Evolutionary conservation across 2,329 filamentous ascomycete species (phyloP).

Genomic region (Fusarium sp.): DNA sequence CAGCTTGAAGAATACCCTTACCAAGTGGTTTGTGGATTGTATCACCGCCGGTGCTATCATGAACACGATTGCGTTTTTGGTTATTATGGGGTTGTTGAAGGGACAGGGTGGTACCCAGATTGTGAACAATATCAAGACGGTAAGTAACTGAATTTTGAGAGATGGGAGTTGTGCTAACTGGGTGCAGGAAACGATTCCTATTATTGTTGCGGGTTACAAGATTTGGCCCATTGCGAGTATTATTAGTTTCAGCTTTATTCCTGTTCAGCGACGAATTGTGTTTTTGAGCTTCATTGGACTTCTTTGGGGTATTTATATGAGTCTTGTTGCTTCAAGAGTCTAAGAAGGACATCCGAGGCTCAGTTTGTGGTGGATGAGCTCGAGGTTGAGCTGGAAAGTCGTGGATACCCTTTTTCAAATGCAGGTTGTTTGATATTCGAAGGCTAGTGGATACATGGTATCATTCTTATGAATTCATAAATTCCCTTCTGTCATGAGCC

Average conservation of each 20-base stretch:
- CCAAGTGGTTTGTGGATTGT: constrained; percentile 65
- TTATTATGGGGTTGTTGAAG: constrained; percentile 62
- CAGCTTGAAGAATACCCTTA: constrained; percentile 57
- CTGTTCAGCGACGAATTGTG: constrained; percentile 62
- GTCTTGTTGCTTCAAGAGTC: constrained; percentile 58
- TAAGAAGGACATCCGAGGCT: constrained; percentile 21
- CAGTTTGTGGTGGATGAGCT: fast-evolving
- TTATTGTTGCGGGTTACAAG: constrained; percentile 63
- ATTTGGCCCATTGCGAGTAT: constrained; percentile 65
- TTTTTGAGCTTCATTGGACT: constrained; percentile 63
- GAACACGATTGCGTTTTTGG: constrained; percentile 60
- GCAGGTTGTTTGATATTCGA: not conserved
- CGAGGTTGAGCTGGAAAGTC: not conserved
- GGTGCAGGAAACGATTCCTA: constrained; percentile 57
- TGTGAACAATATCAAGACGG: constrained; percentile 53
- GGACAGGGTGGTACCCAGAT: constrained; percentile 54
- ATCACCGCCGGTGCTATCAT: constrained; percentile 60
- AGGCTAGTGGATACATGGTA: not conserved
- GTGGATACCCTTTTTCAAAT: not conserved
- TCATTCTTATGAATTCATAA: no score
- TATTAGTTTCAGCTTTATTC: constrained; percentile 62
- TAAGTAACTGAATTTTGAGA: constrained; percentile 21
- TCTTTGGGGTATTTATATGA: constrained; percentile 65
- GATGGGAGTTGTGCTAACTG: not conserved
- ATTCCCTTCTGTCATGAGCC: no score